phyloP scores from a whole-genome alignment of 2,329 filamentous ascomycete species.

The Bertia moriformis region DNA sequence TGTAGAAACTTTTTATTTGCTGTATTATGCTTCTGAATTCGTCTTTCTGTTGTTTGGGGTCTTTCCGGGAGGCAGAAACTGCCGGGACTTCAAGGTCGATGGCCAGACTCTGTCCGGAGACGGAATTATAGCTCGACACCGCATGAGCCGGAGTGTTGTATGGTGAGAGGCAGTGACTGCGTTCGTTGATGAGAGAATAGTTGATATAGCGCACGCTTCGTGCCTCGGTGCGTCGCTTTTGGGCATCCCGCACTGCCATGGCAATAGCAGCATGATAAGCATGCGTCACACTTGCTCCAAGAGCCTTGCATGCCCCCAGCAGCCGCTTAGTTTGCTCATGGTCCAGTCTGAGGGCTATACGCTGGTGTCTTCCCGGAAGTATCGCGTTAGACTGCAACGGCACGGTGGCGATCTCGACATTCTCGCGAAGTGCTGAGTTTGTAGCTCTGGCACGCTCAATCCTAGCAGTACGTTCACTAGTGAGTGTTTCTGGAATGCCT shows the following conservation, averaged over 20 bases:
- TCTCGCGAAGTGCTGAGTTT: constrained; percentile 2
- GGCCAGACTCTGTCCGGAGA: constrained; percentile 10
- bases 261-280: constrained; percentile 17
- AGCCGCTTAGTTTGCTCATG: constrained; percentile 7
- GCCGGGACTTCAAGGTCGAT: constrained; percentile 9
- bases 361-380: constrained; percentile 10
- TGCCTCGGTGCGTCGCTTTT: neutral
- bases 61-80: constrained; percentile 3
- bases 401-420: constrained; percentile 5
- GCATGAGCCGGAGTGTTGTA: constrained; percentile 10
- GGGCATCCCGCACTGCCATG: constrained; percentile 12
- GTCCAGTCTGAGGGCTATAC: constrained; percentile 8
- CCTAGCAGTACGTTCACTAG: constrained; percentile 5
- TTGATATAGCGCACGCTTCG: constrained; percentile 11
- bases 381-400: constrained; percentile 7
- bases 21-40: constrained; percentile 11
- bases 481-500: constrained; percentile 5
- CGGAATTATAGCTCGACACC: constrained; percentile 14
- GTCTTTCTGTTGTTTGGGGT: neutral
- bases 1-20: constrained; percentile 13
- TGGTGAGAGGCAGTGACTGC: constrained; percentile 8
- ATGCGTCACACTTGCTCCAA: constrained; percentile 13
- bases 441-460: constrained; percentile 4
- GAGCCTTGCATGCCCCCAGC: constrained; percentile 6
- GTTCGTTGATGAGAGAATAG: constrained; percentile 17